Base-by-base conservation (phyloP, 805 yeast genomes). In the Kazachstania kunashirensis region DNA sequence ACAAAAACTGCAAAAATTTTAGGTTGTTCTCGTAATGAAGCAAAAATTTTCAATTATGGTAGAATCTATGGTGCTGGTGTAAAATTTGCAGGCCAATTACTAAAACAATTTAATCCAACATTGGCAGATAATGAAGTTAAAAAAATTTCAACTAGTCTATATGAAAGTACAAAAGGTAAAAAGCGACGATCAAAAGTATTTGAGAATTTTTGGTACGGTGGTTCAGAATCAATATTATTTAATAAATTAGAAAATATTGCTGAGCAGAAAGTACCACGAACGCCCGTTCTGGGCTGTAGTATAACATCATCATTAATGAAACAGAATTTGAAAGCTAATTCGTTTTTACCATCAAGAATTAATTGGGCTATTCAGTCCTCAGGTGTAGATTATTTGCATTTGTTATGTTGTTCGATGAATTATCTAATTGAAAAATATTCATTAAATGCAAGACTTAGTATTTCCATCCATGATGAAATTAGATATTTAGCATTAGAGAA, bases 281-380 rank as follows among this genome's bases (percentile, higher is more conserved):
- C 98, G 0, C 98, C 98, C 0, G 86, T 84, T 1, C 59, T 92
- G 8, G 95, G 96, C 1, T 95, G 96, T 5, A 84, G 94, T 11
- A 85, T 92, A 32, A 92, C 99, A 0, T 75, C 75, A 40, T 95
- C 97, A 0, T 64, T 92, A 40, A 70, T 72, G 47, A 70, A 73
- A 29, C 64, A 66, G 36, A 79, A 89, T 55, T 66, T 92, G 47
- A 75, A 73, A 29, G 63, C 73, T 26, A 73, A 73, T 43, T 64
- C 75, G 1, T 92, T 79, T 54, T 61, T 92, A 45, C 92, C 98
- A 0, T 85, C 96, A 2, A 63, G 99, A 50, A 79, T 88, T 44
- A 92, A 92, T 52, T 92, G 99, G 99, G 84, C 96, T 0, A 92
- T 92, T 53, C 99, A 92, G 57, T 84, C 96, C 16, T 84, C 96